Evolutionary conservation across 805 yeast species (phyloP).

Genomic region (Nakazawaea siamensis): DNA sequence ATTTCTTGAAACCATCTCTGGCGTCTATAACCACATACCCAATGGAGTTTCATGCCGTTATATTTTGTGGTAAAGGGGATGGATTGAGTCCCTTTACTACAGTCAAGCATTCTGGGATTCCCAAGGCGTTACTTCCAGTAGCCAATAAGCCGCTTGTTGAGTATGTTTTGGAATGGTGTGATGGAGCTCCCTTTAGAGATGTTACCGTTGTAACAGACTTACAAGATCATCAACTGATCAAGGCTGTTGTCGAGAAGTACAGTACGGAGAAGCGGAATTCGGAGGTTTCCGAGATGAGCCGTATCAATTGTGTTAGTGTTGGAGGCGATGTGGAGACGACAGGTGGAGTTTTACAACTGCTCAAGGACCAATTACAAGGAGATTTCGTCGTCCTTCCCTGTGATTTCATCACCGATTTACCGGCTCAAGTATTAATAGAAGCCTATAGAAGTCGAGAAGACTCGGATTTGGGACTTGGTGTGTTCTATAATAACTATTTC

Average conservation of each 20-base stretch:
- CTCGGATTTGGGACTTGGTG: slow-evolving; percentile 61
- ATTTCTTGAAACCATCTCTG: no score
- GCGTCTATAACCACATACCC: no score
- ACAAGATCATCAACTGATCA: slow-evolving; percentile 38
- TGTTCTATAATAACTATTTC: slow-evolving; percentile 66
- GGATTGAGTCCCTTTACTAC: slow-evolving; percentile 65
- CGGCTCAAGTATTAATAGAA: slow-evolving; percentile 83
- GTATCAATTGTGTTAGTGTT: slow-evolving; percentile 32
- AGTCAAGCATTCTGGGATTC: slow-evolving; percentile 50
- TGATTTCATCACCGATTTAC: slow-evolving; percentile 87
- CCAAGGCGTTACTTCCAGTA: slow-evolving; percentile 84
- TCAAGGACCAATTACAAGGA: slow-evolving; percentile 30
- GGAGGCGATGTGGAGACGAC: slow-evolving; percentile 37
- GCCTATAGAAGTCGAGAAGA: slow-evolving; percentile 68
- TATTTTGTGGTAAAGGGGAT: slow-evolving; percentile 82
- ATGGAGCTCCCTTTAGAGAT: slow-evolving; percentile 66
- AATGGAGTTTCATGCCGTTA: slow-evolving; percentile 91
- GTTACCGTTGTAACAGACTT: slow-evolving; percentile 55
- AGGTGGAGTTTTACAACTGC: slow-evolving; percentile 53
- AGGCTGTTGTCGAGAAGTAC: slow-evolving; percentile 40
- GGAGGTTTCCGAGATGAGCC: slow-evolving; percentile 22
- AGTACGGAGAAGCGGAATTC: slow-evolving; percentile 27
- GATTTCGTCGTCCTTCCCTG: slow-evolving; percentile 86
- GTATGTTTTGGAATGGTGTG: slow-evolving; percentile 91
- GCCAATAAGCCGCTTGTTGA: slow-evolving; percentile 87